Evolutionary conservation across 2,329 filamentous ascomycete species (phyloP).

Genomic region (Pseudocercospora eumusae): DNA sequence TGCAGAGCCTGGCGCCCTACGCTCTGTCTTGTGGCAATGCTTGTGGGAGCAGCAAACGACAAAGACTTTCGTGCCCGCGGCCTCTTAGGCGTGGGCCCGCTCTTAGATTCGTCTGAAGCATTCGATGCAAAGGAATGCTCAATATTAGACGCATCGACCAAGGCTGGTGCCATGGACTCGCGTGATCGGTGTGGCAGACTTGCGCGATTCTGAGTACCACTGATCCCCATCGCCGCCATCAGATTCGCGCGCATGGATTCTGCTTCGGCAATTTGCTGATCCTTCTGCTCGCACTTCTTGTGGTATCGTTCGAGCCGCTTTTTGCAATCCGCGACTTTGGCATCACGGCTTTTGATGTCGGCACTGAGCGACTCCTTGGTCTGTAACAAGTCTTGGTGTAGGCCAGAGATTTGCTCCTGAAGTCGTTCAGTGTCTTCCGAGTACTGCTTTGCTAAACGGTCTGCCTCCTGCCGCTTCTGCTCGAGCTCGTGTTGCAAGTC

Average conservation of each 20-base stretch:
- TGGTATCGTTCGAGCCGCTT: constrained; percentile 37
- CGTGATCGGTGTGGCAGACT: constrained; percentile 29
- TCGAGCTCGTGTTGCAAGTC: constrained; percentile 43
- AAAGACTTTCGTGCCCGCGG: constrained; percentile 21
- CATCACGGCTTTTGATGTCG: constrained; percentile 19
- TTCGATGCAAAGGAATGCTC: constrained; percentile 32
- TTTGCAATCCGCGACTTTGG: constrained; percentile 29
- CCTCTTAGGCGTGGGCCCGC: constrained; percentile 47
- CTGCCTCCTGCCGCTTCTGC: constrained; percentile 24
- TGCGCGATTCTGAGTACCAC: constrained; percentile 9
- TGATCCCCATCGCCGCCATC: constrained; percentile 42
- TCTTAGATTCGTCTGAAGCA: constrained; percentile 33
- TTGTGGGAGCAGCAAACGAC: constrained; percentile 20
- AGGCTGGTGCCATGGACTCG: constrained; percentile 14
- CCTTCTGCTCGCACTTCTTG: constrained; percentile 39
- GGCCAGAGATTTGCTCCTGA: neutral
- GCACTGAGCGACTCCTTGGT: constrained; percentile 3
- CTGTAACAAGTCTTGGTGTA: constrained; percentile 12
- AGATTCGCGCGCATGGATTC: constrained; percentile 43
- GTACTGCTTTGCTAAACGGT: neutral
- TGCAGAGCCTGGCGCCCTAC: constrained; percentile 27
- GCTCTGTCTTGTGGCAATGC: constrained; percentile 27
- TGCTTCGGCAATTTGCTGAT: constrained; percentile 43
- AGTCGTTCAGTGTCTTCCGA: constrained; percentile 7
- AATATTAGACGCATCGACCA: constrained; percentile 18